Base-by-base conservation (phyloP, 2,329 filamentous ascomycete genomes). In the Aureobasidium musti region DNA sequence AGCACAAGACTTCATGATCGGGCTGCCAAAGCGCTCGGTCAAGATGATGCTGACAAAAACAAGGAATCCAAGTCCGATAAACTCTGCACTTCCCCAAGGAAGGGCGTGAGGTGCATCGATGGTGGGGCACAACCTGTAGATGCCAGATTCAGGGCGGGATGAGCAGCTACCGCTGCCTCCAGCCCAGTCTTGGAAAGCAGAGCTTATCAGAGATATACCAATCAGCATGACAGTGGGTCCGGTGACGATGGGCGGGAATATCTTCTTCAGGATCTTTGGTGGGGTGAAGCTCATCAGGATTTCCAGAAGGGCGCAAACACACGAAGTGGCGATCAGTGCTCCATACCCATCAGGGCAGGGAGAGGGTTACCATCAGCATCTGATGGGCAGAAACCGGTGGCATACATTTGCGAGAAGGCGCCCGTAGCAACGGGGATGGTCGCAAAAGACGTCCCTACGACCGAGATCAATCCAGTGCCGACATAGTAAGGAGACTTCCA, bases 1-100 rank as follows among this genome's bases (percentile, higher is more conserved):
- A 17, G 88, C 87, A 8, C 87, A 89, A 2, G 87, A 91, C 75
- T 93, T 93, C 89, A 95, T 93, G 70, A 95, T 89, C 0, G 91
- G 91, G 0, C 90, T 85, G 1, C 91, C 91, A 71, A 93, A 92
- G 13, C 90, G 86, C 77, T 95, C 91, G 74, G 89, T 91, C 14
- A 94, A 74, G 68, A 95, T 88, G 73, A 95, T 94, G 33, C 89
- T 90, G 52, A 89, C 71, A 74, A 94, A 94, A 41, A 93, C 91
- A 52, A 87, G 87, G 79, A 95, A 93, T 0, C 91, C 91, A 1
- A 95, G 84, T 0, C 87, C 91, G 5, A 95, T 85, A 71, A 89
- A 92, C 76, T 95, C 89, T 1, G 91, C 85, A 43, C 87, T 88
- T 3, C 90, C 91, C 91, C 91, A 95, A 0, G 80, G 87, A 1